Base-by-base conservation (phyloP, 2,329 filamentous ascomycete genomes). In the Stagonosporopsis rhizophila region DNA sequence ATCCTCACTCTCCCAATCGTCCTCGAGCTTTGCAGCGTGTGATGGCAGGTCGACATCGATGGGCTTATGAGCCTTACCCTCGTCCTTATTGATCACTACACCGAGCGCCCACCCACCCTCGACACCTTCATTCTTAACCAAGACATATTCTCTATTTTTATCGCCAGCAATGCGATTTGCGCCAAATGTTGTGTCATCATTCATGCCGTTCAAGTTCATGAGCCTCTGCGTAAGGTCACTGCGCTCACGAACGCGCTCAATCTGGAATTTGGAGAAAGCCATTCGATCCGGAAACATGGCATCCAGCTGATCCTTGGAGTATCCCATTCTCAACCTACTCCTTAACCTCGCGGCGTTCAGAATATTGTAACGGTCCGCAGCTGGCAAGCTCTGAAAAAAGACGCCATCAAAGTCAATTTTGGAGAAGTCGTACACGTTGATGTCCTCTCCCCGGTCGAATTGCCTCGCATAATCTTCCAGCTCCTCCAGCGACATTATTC, bases 321-420 rank as follows among this genome's bases (percentile, higher is more conserved):
- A 85, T 0, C 95, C 95, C 94, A 99, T 96, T 72, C 95, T 87
- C 69, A 99, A 81, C 49, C 95, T 85, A 74, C 92, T 96, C 53
- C 95, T 83, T 59, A 99, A 74, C 59, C 95, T 85, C 1, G 96
- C 95, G 1, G 96, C 95, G 72, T 99, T 99, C 20, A 99, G 79
- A 49, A 99, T 99, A 68, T 98, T 98, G 80, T 99, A 99, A 44
- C 94, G 87, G 79, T 99, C 95, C 2, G 89, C 89, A 1, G 92
- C 83, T 0, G 96, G 95, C 54, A 99, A 78, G 72, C 92, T 96
- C 73, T 90, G 86, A 79, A 99, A 99, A 77, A 99, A 99, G 12
- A 94, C 87, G 64, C 93, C 91, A 64, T 98, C 90, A 69, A 98
- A 99, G 72, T 99, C 95, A 67, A 99, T 99, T 77, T 98, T 98